These are phyloP conservation scores for Leishmania aethiopica DNA, from an alignment of 208 protist species.

Conservation along the genomic window DNA sequence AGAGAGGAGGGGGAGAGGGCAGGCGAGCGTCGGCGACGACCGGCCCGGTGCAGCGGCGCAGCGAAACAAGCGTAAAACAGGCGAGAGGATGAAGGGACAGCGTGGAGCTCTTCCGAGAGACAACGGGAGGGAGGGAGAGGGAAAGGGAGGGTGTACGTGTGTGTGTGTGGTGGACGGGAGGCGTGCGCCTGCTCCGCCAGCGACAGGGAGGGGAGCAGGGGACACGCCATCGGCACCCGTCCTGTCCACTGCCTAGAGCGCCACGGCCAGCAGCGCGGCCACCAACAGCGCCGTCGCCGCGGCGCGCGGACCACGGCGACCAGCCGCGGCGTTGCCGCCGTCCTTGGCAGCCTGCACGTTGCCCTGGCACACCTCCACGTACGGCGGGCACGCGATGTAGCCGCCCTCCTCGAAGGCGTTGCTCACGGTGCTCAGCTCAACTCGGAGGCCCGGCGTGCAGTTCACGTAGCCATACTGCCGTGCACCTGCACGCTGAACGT, in stretches of 20 bases:
- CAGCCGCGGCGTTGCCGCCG: constrained; percentile 2
- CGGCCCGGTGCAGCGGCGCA: too few species aligned
- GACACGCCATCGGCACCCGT: neutral
- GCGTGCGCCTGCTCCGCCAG: too few species aligned
- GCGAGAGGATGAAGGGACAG: too few species aligned
- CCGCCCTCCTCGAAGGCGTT: neutral
- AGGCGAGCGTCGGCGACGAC: neutral
- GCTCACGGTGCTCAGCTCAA: neutral
- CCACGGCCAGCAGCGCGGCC: neutral
- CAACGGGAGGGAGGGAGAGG: too few species aligned
- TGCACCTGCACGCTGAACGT: constrained; percentile 11
- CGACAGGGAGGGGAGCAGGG: too few species aligned
- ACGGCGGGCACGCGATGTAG: too few species aligned
- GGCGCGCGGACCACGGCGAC: neutral
- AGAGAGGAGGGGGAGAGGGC: neutral
- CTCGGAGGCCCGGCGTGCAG: neutral
- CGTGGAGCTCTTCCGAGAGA: too few species aligned
- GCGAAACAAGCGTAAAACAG: neutral
- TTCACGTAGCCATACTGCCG: neutral
- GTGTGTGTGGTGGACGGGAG: too few species aligned
- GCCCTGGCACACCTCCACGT: too few species aligned
- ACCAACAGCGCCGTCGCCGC: neutral
- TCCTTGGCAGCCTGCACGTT: too few species aligned
- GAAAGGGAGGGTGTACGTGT: too few species aligned
- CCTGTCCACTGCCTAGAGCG: neutral